These are phyloP conservation scores for Colletotrichum coccodes DNA, from an alignment of 2,329 filamentous ascomycete species.

Conservation along the genomic window DNA sequence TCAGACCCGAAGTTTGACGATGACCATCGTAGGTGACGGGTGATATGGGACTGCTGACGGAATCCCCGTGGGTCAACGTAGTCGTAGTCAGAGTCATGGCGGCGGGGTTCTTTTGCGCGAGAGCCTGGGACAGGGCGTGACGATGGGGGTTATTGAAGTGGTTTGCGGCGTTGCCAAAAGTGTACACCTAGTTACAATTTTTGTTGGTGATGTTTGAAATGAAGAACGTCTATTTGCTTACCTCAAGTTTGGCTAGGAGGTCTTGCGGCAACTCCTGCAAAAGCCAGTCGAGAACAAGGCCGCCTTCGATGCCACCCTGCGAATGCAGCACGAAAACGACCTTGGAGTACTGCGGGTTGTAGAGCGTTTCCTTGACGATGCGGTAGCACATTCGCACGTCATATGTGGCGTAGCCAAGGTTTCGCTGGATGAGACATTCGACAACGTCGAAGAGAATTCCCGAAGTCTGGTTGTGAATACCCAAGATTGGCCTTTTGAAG, in stretches of 20 bases:
- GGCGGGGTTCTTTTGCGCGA: constrained; percentile 52
- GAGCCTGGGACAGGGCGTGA: constrained; percentile 44
- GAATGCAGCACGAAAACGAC: constrained; percentile 81
- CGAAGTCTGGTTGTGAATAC: constrained; percentile 80
- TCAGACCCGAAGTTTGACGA: neutral
- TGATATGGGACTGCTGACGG: constrained; percentile 21
- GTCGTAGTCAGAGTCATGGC: constrained; percentile 30
- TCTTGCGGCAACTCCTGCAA: constrained; percentile 76
- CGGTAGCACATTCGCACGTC: constrained; percentile 74
- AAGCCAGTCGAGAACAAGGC: constrained; percentile 80
- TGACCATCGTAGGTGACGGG: neutral
- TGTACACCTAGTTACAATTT: constrained; percentile 63
- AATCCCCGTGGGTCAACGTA: constrained; percentile 5
- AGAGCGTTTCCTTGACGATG: constrained; percentile 71
- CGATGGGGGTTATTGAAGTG: constrained; percentile 80
- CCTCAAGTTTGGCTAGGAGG: constrained; percentile 73
- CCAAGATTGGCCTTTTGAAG: constrained; percentile 76
- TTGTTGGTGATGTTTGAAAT: neutral
- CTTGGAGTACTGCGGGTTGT: constrained; percentile 72
- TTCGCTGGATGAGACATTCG: constrained; percentile 81
- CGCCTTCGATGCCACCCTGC: constrained; percentile 80
- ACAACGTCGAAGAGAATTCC: constrained; percentile 82
- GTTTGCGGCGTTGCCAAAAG: constrained; percentile 82
- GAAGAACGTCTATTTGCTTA: neutral
- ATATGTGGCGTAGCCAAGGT: constrained; percentile 76